Evolutionary conservation across 805 yeast species (phyloP), one percentile per base, ranked within the genome.

Genomic region (Barnettozyma californica): DNA sequence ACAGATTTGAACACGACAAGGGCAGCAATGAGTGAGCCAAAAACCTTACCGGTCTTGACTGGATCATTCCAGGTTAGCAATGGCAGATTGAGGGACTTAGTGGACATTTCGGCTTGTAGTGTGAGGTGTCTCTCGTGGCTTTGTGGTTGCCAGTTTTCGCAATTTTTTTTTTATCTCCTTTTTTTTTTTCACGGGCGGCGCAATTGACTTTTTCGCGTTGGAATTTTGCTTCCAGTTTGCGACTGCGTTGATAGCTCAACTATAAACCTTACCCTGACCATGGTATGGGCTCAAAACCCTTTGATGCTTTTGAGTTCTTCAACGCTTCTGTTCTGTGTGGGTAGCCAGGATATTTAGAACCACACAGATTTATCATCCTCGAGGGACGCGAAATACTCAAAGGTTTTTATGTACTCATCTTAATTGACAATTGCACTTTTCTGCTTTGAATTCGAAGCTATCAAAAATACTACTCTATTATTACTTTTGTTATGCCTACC

Each of bases 31-130:
- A 84, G 72, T 33, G 80, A 73, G 40, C 85, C 94, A 58, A 89
- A 79, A 41, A 84, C 80, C 62, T 83, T 81, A 53, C 85, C 97
- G 45, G 96, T 83, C 63, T 76, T 75, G 54, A 76, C 71, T 39
- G 97, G 94, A 63, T 84, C 73, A 55, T 76, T 70, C 95, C 95
- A 87, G 53, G 88, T 80, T 52, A 87, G 71, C 56, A 87, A 70
- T 26, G 65, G 56, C 18, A 53, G 50, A 50, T 49, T 42, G 27
- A 48, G 38, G 23, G 49, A 45, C 26, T 48, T 44, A 14, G 34
- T 13, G 13, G 50, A 47, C 50, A 44, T 47, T 23, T 25, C 36
- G 13, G 46, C 33, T 8, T 16, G 38, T 35, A 35, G 38, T 19
- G 38, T 35, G 38, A 35, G 33, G 16, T 29, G 33, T 19, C 21